phyloP scores from a whole-genome alignment of 108 stramenopile genomes.

The Discostella stelligeroides region DNA sequence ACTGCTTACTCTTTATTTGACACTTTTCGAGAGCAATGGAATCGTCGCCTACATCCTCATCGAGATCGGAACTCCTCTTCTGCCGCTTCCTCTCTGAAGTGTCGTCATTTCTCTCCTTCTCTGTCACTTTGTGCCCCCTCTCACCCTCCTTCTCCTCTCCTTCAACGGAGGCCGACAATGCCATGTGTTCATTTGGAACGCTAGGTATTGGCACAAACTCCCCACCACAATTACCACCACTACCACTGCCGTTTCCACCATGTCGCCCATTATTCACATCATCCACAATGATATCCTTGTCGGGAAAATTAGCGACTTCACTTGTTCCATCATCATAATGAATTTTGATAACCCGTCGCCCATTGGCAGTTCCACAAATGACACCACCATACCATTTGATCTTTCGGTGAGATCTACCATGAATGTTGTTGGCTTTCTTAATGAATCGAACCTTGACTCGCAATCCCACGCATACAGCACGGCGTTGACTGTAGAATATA shows the following conservation, averaged over 20 bases:
- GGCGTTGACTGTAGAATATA: neutral
- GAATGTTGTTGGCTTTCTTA: slow-evolving; percentile 48
- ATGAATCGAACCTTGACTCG: slow-evolving; percentile 67
- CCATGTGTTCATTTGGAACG: slow-evolving; percentile 7
- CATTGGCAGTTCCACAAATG: slow-evolving; percentile 49
- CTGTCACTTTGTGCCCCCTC: neutral
- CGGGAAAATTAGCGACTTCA: slow-evolving; percentile 81
- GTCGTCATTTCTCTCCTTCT: neutral
- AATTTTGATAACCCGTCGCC: slow-evolving; percentile 67
- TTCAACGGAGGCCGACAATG: neutral
- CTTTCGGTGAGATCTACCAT: slow-evolving; percentile 55
- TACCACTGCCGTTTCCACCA: slow-evolving; percentile 21
- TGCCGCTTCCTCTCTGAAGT: neutral
- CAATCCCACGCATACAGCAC: slow-evolving; percentile 6
- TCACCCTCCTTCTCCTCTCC: neutral
- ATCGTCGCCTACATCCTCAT: too few relatives aligned
- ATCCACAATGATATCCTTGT: slow-evolving; percentile 85
- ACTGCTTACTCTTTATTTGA: neutral
- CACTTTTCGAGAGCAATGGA: too few relatives aligned
- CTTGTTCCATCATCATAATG: slow-evolving; percentile 86
- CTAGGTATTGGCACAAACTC: neutral
- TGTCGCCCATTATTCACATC: slow-evolving; percentile 73
- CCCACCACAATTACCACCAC: slow-evolving; percentile 16
- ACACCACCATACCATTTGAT: slow-evolving; percentile 82
- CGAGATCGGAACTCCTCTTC: too few relatives aligned